phyloP scores from a whole-genome alignment of 1,139 yeast genomes.

The Geotrichum europaeum region DNA sequence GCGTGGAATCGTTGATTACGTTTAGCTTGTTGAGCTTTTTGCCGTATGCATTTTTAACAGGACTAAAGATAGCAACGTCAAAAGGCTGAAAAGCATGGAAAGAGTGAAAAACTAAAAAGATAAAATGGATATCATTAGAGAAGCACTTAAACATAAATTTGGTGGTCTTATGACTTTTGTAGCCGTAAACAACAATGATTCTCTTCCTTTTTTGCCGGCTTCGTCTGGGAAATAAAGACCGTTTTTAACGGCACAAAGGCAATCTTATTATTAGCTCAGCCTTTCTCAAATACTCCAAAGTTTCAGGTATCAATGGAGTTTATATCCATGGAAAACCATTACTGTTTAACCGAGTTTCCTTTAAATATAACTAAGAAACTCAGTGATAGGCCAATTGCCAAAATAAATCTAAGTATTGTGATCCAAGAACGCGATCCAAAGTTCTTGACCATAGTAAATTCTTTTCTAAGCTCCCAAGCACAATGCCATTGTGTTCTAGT shows the following conservation, averaged over 20 bases:
- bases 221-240: neutral
- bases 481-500: neutral
- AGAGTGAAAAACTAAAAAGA: neutral
- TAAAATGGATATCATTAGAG: neutral
- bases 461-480: neutral
- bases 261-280: neutral
- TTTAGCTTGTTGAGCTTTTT: neutral
- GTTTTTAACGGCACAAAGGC: neutral
- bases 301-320: neutral
- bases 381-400: too few species aligned
- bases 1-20: neutral
- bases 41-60: neutral
- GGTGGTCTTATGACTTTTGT: neutral
- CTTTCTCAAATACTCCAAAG: neutral
- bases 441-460: neutral
- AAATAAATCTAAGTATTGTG: too few species aligned
- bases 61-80: neutral
- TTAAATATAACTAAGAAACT: neutral
- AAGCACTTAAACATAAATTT: neutral
- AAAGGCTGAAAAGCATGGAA: neutral
- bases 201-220: neutral
- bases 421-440: neutral
- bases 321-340: neutral
- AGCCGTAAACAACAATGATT: neutral
- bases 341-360: neutral